A percentile compares a stretch with the other conserved stretches of the same genome.
phyloP scores from a whole-genome alignment of 805 yeast species.

The Schizosaccharomyces lindneri region DNA sequence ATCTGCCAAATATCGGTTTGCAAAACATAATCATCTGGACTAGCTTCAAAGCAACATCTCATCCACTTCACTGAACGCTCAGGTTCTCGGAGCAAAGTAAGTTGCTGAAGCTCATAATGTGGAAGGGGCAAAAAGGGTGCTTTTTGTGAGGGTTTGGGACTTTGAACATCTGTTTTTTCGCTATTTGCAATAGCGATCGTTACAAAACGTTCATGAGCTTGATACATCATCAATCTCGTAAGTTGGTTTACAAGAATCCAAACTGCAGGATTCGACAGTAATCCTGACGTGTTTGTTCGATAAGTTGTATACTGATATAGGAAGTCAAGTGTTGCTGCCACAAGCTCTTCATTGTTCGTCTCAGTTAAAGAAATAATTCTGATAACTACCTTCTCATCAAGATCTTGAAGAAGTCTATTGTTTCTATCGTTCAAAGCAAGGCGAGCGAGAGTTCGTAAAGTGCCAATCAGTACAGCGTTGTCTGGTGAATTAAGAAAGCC shows the following conservation, averaged over 20 bases:
- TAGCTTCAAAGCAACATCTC: conserved; percentile 69
- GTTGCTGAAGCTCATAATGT: conserved; percentile 30
- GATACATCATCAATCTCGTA: conserved; percentile 3
- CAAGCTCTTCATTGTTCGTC: conserved; percentile 43
- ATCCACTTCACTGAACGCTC: conserved; percentile 84
- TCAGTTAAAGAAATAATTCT: conserved; percentile 34
- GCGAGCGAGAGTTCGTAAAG: conserved; percentile 56
- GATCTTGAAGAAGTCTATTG: conserved; percentile 20
- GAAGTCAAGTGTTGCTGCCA: conserved; percentile 53
- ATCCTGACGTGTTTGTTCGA: conserved; percentile 26
- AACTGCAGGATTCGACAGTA: conserved; percentile 25
- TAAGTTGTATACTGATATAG: conserved; percentile 58
- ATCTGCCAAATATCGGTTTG: conserved; percentile 86
- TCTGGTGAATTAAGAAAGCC: conserved; percentile 31
- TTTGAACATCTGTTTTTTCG: neutral
- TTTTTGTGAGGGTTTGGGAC: conserved; percentile 14
- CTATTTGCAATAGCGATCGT: neutral
- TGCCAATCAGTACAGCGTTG: conserved; percentile 40
- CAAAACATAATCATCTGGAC: conserved; percentile 58
- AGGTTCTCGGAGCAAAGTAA: conserved; percentile 38
- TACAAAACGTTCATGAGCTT: neutral
- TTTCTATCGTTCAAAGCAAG: conserved; percentile 41
- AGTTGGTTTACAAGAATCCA: conserved; percentile 16
- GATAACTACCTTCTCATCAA: conserved; percentile 25
- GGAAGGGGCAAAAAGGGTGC: conserved; percentile 34